Conservation (phyloP, 2,329 filamentous ascomycete species). For the Botrytis byssoidea region DNA sequence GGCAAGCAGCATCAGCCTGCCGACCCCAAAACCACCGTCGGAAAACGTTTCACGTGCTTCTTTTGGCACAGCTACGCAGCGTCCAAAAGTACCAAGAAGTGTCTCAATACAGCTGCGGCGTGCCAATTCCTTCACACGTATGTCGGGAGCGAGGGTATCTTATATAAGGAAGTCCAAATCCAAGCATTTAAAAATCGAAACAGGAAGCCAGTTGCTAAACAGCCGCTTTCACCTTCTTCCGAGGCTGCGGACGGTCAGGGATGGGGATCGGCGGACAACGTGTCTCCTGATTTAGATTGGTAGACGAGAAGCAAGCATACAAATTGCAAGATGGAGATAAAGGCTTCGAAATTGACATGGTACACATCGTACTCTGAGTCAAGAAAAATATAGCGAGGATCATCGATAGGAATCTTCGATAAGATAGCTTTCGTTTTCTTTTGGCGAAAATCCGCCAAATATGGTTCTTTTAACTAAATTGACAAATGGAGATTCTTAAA, state of each 20-base stretch:
- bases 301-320: background rate
- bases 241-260: too few relatives aligned
- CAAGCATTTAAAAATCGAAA: background rate
- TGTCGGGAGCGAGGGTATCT: background rate
- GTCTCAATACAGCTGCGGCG: background rate
- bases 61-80: background rate
- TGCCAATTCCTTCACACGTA: constrained; percentile 30
- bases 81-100: background rate
- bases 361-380: background rate
- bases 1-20: background rate
- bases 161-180: background rate
- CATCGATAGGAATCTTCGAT: background rate
- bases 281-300: background rate
- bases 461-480: background rate
- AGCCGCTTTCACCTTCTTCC: background rate
- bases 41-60: constrained; percentile 19
- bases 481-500: background rate
- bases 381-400: background rate
- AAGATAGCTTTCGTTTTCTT: background rate
- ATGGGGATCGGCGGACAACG: background rate
- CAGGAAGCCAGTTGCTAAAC: background rate
- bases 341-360: background rate
- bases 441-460: background rate
- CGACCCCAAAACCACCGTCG: background rate
- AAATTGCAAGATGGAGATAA: background rate